phyloP scores from a whole-genome alignment of 2,329 filamentous ascomycete species.

The Pseudogymnoascus sp. region DNA sequence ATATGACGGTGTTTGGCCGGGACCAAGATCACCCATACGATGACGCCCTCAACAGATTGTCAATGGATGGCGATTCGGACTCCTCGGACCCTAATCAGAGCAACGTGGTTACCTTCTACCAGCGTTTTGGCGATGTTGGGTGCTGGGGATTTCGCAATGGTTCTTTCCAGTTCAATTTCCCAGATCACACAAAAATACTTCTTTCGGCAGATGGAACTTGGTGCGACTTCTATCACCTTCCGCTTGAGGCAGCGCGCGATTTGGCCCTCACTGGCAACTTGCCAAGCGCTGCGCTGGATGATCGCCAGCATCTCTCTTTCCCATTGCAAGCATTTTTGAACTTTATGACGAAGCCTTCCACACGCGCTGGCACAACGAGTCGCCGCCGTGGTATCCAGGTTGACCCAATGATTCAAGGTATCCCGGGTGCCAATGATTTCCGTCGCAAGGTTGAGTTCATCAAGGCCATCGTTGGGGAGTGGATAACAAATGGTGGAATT shows the following conservation, averaged over 20 bases:
- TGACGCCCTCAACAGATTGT: slow-evolving; percentile 32
- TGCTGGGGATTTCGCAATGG: slow-evolving; percentile 77
- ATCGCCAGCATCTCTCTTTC: slow-evolving; percentile 63
- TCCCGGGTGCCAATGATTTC: slow-evolving; percentile 65
- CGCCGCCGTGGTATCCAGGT: slow-evolving; percentile 37
- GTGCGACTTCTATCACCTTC: slow-evolving; percentile 71
- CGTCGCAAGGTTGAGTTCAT: slow-evolving; percentile 69
- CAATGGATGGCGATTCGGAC: slow-evolving; percentile 21
- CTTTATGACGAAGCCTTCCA: slow-evolving; percentile 42
- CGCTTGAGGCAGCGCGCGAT: slow-evolving; percentile 58
- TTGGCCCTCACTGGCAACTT: slow-evolving; percentile 59
- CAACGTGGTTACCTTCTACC: slow-evolving; percentile 70
- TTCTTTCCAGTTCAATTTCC: slow-evolving; percentile 80
- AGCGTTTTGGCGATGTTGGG: slow-evolving; percentile 70
- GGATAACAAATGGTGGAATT: slow-evolving; percentile 61
- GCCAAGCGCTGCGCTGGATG: slow-evolving; percentile 60
- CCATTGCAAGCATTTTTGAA: slow-evolving; percentile 67
- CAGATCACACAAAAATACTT: slow-evolving; percentile 79
- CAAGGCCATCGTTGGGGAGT: slow-evolving; percentile 58
- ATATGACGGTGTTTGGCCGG: slow-evolving; percentile 65
- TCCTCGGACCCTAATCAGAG: slow-evolving; percentile 35
- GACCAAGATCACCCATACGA: slow-evolving; percentile 52
- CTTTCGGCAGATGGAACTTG: slow-evolving; percentile 65
- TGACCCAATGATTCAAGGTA: slow-evolving; percentile 49
- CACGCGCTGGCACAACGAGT: slow-evolving; percentile 37